Evolutionary conservation across 768 basidiomycete genomes (phyloP).

Genomic region (Sporobolomyces pararoseus): DNA sequence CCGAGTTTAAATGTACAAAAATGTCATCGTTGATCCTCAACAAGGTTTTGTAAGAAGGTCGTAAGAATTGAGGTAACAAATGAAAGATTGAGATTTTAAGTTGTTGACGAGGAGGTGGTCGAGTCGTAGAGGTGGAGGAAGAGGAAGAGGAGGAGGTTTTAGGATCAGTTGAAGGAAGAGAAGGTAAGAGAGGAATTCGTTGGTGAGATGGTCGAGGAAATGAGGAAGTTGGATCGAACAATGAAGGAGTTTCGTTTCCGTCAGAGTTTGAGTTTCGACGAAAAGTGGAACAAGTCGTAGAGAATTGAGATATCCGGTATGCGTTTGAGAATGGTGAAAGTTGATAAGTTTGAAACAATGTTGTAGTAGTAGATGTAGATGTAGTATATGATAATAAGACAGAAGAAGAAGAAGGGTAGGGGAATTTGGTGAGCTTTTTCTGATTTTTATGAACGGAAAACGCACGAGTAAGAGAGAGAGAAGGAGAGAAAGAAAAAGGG

Average conservation of each 20-base stretch:
- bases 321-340: slow-evolving; percentile 20
- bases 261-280: neutral
- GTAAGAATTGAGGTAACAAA: slow-evolving; percentile 26
- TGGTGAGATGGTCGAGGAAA: neutral
- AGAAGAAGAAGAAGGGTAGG: neutral
- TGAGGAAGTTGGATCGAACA: neutral
- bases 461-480: neutral
- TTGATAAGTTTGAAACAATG: neutral
- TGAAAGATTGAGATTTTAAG: slow-evolving; percentile 17
- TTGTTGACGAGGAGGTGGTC: neutral
- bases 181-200: neutral
- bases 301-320: slow-evolving; percentile 3
- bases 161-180: neutral
- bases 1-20: slow-evolving; percentile 2
- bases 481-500: neutral
- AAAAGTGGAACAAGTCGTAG: neutral
- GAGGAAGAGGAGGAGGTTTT: no score
- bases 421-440: slow-evolving; percentile 15
- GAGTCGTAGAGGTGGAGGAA: neutral
- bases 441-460: neutral
- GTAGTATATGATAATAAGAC: no score
- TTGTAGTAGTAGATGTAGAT: neutral
- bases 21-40: slow-evolving; percentile 17
- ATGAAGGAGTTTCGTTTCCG: neutral
- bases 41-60: slow-evolving; percentile 23